Evolutionary conservation across 805 yeast species (phyloP), one percentile per base, ranked within the genome.

Genomic region (Suhomyces prunicola): DNA sequence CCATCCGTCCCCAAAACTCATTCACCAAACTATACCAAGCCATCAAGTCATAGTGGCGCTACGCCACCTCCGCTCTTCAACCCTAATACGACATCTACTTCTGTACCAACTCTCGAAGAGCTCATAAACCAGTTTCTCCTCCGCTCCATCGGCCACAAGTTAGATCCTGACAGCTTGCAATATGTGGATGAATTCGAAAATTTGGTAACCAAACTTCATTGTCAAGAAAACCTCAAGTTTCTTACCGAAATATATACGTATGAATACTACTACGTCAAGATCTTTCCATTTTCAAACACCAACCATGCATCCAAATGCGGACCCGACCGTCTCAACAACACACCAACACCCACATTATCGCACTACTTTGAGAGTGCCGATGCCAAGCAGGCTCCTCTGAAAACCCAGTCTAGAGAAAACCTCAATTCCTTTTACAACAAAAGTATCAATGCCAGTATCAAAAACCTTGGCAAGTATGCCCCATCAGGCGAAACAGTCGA

Each of bases 221-320:
- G 80, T 59, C 69, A 67, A 49, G 83, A 79, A 60, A 78, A 76
- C 61, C 66, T 79, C 41, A 61, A 68, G 44, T 79, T 79, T 54
- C 61, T 79, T 29, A 68, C 78, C 4, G 77, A 75, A 52, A 76
- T 78, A 15, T 77, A 62, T 60, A 73, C 72, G 48, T 79, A 79
- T 60, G 82, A 79, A 56, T 68, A 72, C 60, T 68, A 67, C 50
- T 76, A 74, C 69, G 77, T 74, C 47, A 55, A 59, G 40, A 50
- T 61, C 15, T 54, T 47, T 22, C 62, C 66, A 13, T 47, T 42
- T 15, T 29, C 49, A 44, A 6, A 22, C 33, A 27, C 48, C 23
- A 46, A 17, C 33, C 42, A 35, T 33, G 36, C 45, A 13, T 10
- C 42, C 40, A 42, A 44, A 1, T 22, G n/a, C 29, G 24, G 22